Percentiles rank a stretch among this genome's conserved stretches.
These are phyloP conservation scores for Candida palmyrensis DNA, from an alignment of 805 yeast species.

Conservation along the genomic window DNA sequence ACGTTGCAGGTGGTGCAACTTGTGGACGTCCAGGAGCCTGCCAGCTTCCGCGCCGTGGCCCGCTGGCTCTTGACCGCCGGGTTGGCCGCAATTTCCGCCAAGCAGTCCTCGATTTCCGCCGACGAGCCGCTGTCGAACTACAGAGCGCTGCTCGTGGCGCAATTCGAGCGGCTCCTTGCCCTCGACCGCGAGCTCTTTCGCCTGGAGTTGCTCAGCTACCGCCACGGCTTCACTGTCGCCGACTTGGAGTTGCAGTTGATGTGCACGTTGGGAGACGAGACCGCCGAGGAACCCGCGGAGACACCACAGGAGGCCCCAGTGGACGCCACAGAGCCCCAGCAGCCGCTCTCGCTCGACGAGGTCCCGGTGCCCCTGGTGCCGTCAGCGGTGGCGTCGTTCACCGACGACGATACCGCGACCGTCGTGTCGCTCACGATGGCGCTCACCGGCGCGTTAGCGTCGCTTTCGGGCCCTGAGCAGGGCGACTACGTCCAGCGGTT, in stretches of 20 bases:
- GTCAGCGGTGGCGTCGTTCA: conserved; percentile 1
- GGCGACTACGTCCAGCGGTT: conserved; percentile 11
- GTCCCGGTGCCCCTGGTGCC: neutral
- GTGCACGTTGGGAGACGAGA: conserved; percentile 44
- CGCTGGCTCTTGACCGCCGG: neutral
- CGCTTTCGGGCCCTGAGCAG: conserved; percentile 6
- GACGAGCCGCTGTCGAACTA: too few species aligned
- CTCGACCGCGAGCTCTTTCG: conserved; percentile 16
- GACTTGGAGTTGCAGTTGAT: conserved; percentile 57
- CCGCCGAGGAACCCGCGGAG: conserved; percentile 13
- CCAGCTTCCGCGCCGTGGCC: neutral
- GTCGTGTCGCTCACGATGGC: neutral
- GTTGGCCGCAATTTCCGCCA: neutral
- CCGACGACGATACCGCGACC: neutral
- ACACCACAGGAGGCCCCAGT: conserved; percentile 18
- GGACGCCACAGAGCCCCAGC: conserved; percentile 5
- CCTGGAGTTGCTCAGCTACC: conserved; percentile 12
- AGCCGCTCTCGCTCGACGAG: neutral
- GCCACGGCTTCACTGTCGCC: conserved; percentile 15
- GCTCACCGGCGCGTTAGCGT: neutral
- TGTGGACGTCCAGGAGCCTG: conserved; percentile 14
- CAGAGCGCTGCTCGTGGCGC: conserved; percentile 12
- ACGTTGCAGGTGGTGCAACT: conserved; percentile 18
- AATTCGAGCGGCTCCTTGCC: conserved; percentile 19
- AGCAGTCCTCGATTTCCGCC: neutral